These are phyloP conservation scores for Xanthoceras sorbifolium DNA, from an alignment of 345 rosid genomes.

Conservation along the genomic window DNA sequence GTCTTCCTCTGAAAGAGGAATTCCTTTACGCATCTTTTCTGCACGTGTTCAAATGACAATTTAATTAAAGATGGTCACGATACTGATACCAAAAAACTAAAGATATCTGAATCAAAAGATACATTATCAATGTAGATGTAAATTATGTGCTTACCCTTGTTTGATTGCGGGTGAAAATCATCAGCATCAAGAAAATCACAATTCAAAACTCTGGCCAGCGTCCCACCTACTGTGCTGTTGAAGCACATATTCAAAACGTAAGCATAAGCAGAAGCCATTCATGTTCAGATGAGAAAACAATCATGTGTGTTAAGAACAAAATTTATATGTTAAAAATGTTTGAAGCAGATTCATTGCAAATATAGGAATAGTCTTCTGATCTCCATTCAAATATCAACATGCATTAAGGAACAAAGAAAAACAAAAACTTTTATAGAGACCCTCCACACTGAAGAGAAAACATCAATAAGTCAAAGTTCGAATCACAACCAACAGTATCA, in stretches of 20 bases:
- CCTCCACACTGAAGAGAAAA: not conserved
- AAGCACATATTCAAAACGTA: not conserved
- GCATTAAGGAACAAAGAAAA: not conserved
- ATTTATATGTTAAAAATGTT: not conserved
- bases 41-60: not conserved
- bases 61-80: not conserved
- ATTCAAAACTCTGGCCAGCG: conserved; percentile 55
- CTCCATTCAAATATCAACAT: not conserved
- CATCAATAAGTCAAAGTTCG: not conserved
- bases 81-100: not conserved
- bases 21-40: conserved; percentile 83
- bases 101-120: not conserved
- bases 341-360: not conserved
- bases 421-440: not conserved
- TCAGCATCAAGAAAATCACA: conserved; percentile 82
- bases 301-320: not conserved
- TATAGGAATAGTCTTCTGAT: not conserved
- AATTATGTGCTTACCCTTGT: conserved; percentile 52
- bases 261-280: not conserved
- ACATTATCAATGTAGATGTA: not conserved
- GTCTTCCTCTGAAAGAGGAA: conserved; percentile 74
- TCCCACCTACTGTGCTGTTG: conserved; percentile 66
- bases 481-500: not conserved
- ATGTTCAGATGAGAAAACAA: not conserved
- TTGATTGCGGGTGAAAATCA: conserved; percentile 73